Evolutionary conservation across 352 stramenopile species (phyloP), one percentile per base, ranked within the genome.

Genomic region (Globisporangium iwayamae): DNA sequence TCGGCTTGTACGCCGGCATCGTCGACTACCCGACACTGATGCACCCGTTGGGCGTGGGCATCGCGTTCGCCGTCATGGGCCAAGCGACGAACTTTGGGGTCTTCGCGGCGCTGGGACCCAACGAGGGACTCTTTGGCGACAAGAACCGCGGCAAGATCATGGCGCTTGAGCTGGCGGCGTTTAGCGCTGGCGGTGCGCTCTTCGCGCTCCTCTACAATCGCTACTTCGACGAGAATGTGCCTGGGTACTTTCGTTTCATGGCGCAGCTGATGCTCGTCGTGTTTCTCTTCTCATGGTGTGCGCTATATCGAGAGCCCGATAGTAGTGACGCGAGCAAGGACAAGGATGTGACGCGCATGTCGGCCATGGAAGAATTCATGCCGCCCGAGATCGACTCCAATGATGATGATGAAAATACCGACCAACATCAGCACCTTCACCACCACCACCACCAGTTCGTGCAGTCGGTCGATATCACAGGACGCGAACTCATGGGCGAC

Each of bases 231-330:
- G 67, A 63, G 8, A 56, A 90, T 45, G 78, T 91, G 14, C 45
- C 74, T 1, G 56, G 63, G 10, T 93, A 81, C 69, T 93, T 93
- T 61, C 57, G 66, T 8, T 91, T 93, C 69, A 85, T 93, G 78
- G 79, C 74, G 4, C 58, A 59, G 13, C 65, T 89, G 56, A 78
- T 88, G 66, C 46, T 85, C 34, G 55, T 48, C 1, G 78, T 89
- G 6, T 89, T 87, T 55, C 18, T 83, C 30, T 70, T 87, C 39
- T 72, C 72, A 0, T 91, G 79, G 79, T 43, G 76, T n/a, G 63
- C 76, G 48, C 71, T 84, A 7, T 85, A 87, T 66, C 75, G 72
- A 22, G 66, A 71, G 45, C 54, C 36, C 0, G 60, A 74, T 0
- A 54, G 20, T 28, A 3, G 11, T 9, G 9, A 41, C 36, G 36